Evolutionary conservation across 495 filamentous ascomycete genomes (phyloP).

Genomic region (Bryoglossum gracile): DNA sequence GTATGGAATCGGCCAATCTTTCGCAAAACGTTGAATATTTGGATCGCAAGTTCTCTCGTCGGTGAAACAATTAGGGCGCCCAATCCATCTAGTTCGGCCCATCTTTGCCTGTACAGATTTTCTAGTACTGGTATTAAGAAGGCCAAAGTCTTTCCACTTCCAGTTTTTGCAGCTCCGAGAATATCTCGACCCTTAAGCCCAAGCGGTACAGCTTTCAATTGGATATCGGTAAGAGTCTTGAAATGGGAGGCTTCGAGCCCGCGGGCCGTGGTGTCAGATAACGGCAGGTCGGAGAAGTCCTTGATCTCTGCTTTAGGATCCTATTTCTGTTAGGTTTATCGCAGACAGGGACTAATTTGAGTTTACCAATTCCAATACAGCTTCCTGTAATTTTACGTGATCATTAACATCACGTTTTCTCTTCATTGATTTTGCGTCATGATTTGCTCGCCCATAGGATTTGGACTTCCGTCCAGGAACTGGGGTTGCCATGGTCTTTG

Average conservation of each 20-base stretch:
- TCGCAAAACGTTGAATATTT: slow-evolving; percentile 93
- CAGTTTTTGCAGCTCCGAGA: slow-evolving; percentile 93
- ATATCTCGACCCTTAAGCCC: slow-evolving; percentile 85
- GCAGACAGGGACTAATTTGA: not conserved
- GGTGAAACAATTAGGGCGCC: slow-evolving; percentile 91
- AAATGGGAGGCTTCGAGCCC: slow-evolving; percentile 86
- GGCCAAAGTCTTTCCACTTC: slow-evolving; percentile 91
- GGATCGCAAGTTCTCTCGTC: slow-evolving; percentile 88
- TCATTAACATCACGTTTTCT: slow-evolving; percentile 58
- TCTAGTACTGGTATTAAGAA: slow-evolving; percentile 91
- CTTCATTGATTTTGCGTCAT: slow-evolving; percentile 40
- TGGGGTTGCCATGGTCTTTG: slow-evolving; percentile 21
- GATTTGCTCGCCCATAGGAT: slow-evolving; percentile 6
- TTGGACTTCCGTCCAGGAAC: slow-evolving; percentile 14
- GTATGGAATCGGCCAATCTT: slow-evolving; percentile 84
- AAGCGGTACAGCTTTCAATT: slow-evolving; percentile 74
- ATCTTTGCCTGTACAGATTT: slow-evolving; percentile 84
- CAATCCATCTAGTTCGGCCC: slow-evolving; percentile 85
- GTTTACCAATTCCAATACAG: slow-evolving; percentile 40
- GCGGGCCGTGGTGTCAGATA: slow-evolving; percentile 73
- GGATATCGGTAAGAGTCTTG: slow-evolving; percentile 85
- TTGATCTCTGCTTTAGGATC: slow-evolving; percentile 41
- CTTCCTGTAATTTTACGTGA: slow-evolving; percentile 45
- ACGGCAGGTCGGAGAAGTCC: slow-evolving; percentile 70
- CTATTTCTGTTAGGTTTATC: slow-evolving; percentile 20